Evolutionary conservation across 768 basidiomycete species (phyloP).

Genomic region (Boletus tylopilopsis): DNA sequence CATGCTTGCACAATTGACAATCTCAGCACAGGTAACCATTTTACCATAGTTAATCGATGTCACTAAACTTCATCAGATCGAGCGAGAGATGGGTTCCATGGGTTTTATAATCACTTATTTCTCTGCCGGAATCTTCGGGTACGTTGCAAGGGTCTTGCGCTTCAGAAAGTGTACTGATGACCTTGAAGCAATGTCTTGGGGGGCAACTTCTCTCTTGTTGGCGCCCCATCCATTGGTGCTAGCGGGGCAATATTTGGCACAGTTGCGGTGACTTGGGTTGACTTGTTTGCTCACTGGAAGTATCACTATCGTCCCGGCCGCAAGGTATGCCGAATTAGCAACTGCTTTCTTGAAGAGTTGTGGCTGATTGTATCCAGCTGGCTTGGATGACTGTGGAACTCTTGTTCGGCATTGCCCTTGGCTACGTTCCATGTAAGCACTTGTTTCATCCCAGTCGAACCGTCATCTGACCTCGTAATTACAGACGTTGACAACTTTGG

Average conservation of each 20-base stretch:
- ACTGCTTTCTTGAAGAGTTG: not conserved
- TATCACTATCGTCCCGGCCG: slow-evolving; percentile 79
- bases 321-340: slow-evolving; percentile 46
- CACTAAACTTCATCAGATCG: slow-evolving; percentile 49
- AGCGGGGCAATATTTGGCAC: slow-evolving; percentile 92
- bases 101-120: slow-evolving; percentile 87
- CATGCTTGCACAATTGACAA: slow-evolving; percentile 78
- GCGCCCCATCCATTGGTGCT: slow-evolving; percentile 86
- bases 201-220: slow-evolving; percentile 89
- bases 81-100: slow-evolving; percentile 86
- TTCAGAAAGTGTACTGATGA: slow-evolving; percentile 2
- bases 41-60: not conserved
- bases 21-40: slow-evolving; percentile 66
- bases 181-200: slow-evolving; percentile 72
- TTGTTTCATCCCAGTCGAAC: not conserved
- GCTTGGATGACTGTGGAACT: slow-evolving; percentile 84
- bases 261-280: slow-evolving; percentile 82
- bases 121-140: slow-evolving; percentile 92
- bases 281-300: slow-evolving; percentile 89
- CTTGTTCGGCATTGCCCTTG: slow-evolving; percentile 80
- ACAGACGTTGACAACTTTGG: slow-evolving; percentile 89
- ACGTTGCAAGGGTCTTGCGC: slow-evolving; percentile 7
- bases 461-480: slow-evolving; percentile 14
- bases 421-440: slow-evolving; percentile 75
- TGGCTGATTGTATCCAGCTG: slow-evolving; percentile 45